phyloP scores from a whole-genome alignment of 2,329 filamentous ascomycete species.

The Penicillium sp. region DNA sequence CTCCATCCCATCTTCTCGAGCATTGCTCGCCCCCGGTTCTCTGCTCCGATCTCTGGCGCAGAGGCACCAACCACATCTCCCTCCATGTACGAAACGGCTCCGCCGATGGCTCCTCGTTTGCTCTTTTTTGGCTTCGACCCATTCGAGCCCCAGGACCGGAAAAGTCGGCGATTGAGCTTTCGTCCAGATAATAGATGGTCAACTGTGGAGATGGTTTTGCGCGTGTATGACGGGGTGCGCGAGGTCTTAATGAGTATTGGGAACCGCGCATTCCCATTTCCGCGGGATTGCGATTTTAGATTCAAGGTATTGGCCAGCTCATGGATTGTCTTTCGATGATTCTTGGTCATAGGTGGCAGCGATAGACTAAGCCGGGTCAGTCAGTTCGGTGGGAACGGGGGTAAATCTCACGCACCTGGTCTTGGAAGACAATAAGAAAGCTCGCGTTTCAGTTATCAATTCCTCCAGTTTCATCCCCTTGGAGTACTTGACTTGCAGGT shows the following conservation, averaged over 20 bases:
- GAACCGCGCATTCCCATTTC: constrained; percentile 66
- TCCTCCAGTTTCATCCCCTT: constrained; percentile 66
- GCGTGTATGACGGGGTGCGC: constrained; percentile 58
- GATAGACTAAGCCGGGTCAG: constrained; percentile 51
- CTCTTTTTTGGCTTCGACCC: constrained; percentile 18
- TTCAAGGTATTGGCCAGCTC: constrained; percentile 68
- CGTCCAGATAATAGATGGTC: constrained; percentile 37
- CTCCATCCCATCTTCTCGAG: constrained; percentile 98
- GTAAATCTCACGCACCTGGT: constrained; percentile 52
- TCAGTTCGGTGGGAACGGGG: neutral
- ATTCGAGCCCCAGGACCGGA: constrained; percentile 24
- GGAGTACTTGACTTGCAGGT: constrained; percentile 66
- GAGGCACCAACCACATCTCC: constrained; percentile 82
- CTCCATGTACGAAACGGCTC: constrained; percentile 62
- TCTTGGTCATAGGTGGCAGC: constrained; percentile 78
- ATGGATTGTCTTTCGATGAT: constrained; percentile 72
- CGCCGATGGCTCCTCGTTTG: constrained; percentile 37
- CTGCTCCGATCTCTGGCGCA: constrained; percentile 74
- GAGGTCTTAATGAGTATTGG: constrained; percentile 71
- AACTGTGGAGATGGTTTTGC: constrained; percentile 49
- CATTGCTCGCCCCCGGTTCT: constrained; percentile 80
- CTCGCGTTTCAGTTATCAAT: constrained; percentile 65
- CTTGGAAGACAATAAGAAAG: constrained; percentile 61
- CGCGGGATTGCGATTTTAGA: constrained; percentile 78
- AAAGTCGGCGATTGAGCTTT: constrained; percentile 26